Evolutionary conservation across 768 basidiomycete species (phyloP).

Genomic region (Phallus indusiatus): DNA sequence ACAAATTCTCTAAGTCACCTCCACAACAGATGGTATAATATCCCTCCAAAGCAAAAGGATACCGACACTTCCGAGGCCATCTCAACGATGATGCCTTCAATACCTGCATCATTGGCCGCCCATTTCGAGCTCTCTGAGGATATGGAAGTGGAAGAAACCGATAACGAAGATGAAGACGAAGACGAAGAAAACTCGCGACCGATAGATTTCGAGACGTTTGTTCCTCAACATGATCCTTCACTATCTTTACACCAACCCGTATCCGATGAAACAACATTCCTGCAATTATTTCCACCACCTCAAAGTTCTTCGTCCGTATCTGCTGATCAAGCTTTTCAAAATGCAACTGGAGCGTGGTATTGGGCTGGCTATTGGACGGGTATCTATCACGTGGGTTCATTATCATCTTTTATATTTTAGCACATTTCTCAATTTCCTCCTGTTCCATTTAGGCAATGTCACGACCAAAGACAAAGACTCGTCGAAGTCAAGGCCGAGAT

Average conservation of each 20-base stretch:
- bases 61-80: background rate
- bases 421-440: too few species aligned
- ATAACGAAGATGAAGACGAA: constrained; percentile 6
- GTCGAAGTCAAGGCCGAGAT: background rate
- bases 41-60: constrained; percentile 29
- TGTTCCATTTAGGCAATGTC: background rate
- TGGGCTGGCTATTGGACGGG: constrained; percentile 90
- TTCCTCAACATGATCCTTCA: constrained; percentile 63
- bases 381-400: constrained; percentile 52
- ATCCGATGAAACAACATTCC: background rate
- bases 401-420: too few species aligned
- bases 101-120: background rate
- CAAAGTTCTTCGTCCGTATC: constrained; percentile 33
- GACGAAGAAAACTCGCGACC: constrained; percentile 42
- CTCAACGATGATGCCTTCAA: constrained; percentile 1
- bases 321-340: constrained; percentile 68
- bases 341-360: constrained; percentile 72
- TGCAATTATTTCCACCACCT: constrained; percentile 14
- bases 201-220: constrained; percentile 59
- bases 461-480: background rate
- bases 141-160: background rate
- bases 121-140: background rate
- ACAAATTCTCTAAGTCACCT: constrained; percentile 1
- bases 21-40: constrained; percentile 64
- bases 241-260: constrained; percentile 19